Conservation (phyloP, 2,329 filamentous ascomycete species). For the Chlorencoelia australis region DNA sequence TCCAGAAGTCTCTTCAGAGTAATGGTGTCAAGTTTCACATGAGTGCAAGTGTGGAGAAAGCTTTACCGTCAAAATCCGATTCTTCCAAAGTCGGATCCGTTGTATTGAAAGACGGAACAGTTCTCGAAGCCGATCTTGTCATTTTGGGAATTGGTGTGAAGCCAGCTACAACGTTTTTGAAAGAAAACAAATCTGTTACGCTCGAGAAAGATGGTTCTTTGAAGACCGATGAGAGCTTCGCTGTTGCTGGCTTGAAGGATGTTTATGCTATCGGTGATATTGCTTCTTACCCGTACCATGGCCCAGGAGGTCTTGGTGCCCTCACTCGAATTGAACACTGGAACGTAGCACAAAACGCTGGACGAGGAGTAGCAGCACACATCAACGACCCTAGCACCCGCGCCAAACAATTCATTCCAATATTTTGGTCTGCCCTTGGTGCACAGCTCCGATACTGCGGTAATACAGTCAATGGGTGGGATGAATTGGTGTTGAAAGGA, state of each 20-base stretch:
- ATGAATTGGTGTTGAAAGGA: slow-evolving; percentile 74
- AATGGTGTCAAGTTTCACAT: slow-evolving; percentile 85
- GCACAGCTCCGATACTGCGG: slow-evolving; percentile 89
- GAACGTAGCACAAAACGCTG: slow-evolving; percentile 94
- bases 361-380: slow-evolving; percentile 66
- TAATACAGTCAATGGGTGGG: slow-evolving; percentile 72
- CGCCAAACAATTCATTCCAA: slow-evolving; percentile 70
- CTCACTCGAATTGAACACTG: slow-evolving; percentile 88
- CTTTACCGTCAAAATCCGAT: slow-evolving; percentile 58
- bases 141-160: slow-evolving; percentile 84
- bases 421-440: slow-evolving; percentile 94
- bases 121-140: slow-evolving; percentile 77
- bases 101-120: slow-evolving; percentile 74
- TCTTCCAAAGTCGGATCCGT: slow-evolving; percentile 69
- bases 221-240: slow-evolving; percentile 68
- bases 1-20: slow-evolving; percentile 70
- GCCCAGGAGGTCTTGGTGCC: slow-evolving; percentile 68
- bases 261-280: slow-evolving; percentile 95
- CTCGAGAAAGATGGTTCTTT: slow-evolving; percentile 82
- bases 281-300: slow-evolving; percentile 86
- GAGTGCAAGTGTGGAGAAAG: slow-evolving; percentile 72
- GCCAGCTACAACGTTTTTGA: slow-evolving; percentile 76
- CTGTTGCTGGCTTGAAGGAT: slow-evolving; percentile 64
- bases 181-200: slow-evolving; percentile 55
- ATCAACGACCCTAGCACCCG: slow-evolving; percentile 57